These are phyloP conservation scores for Neurospora terricola DNA, from an alignment of 495 filamentous ascomycete species.

Conservation along the genomic window DNA sequence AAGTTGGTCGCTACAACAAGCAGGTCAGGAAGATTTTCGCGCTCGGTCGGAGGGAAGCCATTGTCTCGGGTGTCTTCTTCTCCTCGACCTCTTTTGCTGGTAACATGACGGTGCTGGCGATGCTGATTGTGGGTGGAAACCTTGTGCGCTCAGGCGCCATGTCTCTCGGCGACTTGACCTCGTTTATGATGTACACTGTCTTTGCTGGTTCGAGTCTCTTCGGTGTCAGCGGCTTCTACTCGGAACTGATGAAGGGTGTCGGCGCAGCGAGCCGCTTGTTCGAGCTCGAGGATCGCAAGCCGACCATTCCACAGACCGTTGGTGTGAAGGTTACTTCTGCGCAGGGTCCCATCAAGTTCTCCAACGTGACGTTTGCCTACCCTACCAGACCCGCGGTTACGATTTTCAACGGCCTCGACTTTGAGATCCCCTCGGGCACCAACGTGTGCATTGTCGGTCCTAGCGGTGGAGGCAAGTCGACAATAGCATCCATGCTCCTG, in stretches of 20 bases:
- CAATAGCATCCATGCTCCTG: conserved; percentile 77
- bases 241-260: conserved; percentile 97
- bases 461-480: conserved; percentile 89
- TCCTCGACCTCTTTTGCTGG: conserved; percentile 79
- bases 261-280: conserved; percentile 91
- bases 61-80: conserved; percentile 88
- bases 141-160: conserved; percentile 82
- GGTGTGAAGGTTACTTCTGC: conserved; percentile 70
- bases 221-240: conserved; percentile 90
- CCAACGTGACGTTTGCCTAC: conserved; percentile 78
- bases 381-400: conserved; percentile 80
- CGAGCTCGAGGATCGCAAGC: conserved; percentile 87
- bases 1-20: conserved; percentile 81
- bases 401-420: conserved; percentile 83
- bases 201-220: conserved; percentile 89
- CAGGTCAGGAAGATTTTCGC: conserved; percentile 88
- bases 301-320: conserved; percentile 73
- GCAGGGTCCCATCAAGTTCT: conserved; percentile 77
- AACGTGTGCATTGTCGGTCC: conserved; percentile 97
- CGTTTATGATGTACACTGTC: conserved; percentile 95
- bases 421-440: conserved; percentile 81
- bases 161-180: conserved; percentile 86
- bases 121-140: conserved; percentile 81
- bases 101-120: conserved; percentile 89
- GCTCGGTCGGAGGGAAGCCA: conserved; percentile 72